Percentiles rank a stretch among this genome's conserved stretches.
Evolutionary conservation across 805 yeast genomes (phyloP).

Genomic region (Lachancea meyersii): DNA sequence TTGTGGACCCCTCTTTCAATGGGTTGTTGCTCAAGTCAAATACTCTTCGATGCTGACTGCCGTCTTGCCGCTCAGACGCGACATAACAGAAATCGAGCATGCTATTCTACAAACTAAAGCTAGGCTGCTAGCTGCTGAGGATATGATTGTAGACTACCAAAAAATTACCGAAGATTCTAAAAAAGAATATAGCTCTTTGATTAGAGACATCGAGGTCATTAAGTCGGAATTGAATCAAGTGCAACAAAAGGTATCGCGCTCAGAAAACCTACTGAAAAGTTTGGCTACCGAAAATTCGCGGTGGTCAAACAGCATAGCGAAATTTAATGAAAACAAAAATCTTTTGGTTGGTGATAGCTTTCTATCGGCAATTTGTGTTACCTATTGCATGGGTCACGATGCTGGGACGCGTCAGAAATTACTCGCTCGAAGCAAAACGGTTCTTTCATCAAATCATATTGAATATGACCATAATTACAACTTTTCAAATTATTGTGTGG

Average conservation of each 20-base stretch:
- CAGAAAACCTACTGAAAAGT: conserved; percentile 55
- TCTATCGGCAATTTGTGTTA: conserved; percentile 53
- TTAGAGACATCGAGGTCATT: conserved; percentile 70
- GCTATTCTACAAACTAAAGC: conserved; percentile 59
- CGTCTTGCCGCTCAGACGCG: conserved; percentile 67
- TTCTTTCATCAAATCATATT: conserved; percentile 36
- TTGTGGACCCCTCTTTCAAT: conserved; percentile 82
- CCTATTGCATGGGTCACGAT: conserved; percentile 56
- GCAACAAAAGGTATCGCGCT: conserved; percentile 52
- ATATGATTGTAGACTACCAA: conserved; percentile 74
- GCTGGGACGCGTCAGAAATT: conserved; percentile 40
- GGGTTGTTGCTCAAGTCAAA: conserved; percentile 88
- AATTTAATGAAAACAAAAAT: conserved; percentile 42
- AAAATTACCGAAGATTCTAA: conserved; percentile 63
- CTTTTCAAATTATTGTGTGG: conserved; percentile 35
- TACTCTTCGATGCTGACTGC: conserved; percentile 64
- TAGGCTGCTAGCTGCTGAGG: conserved; percentile 66
- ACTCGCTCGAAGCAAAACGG: conserved; percentile 33
- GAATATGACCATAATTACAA: conserved; percentile 34
- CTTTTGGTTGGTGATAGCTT: conserved; percentile 59
- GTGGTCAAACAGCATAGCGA: conserved; percentile 59
- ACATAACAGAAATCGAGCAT: conserved; percentile 53
- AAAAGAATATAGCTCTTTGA: conserved; percentile 60
- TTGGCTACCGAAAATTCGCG: conserved; percentile 62
- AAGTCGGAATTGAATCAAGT: conserved; percentile 65